Evolutionary conservation across 140 eudicot genomes (phyloP).

Genomic region (Ambrosia hybrid): DNA sequence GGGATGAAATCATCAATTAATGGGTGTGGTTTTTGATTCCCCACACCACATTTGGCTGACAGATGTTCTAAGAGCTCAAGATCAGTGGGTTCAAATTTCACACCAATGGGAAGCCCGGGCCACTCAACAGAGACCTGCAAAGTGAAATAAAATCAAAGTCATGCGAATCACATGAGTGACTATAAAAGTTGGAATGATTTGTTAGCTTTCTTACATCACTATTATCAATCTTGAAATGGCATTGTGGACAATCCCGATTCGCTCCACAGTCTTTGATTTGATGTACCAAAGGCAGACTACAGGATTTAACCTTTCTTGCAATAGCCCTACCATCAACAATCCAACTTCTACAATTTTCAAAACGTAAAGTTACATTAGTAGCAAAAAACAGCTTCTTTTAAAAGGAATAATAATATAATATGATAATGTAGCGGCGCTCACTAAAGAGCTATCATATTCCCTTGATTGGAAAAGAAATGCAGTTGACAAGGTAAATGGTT

Average conservation of each 20-base stretch:
- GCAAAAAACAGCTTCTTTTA: not conserved
- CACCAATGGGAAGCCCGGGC: conserved; percentile 93
- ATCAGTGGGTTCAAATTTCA: conserved; percentile 92
- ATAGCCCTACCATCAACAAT: conserved; percentile 58
- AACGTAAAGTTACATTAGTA: conserved; percentile 8
- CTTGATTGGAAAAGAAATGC: not conserved
- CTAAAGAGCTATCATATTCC: not conserved
- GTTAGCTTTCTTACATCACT: conserved; percentile 64
- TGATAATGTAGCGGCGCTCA: not conserved
- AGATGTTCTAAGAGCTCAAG: conserved; percentile 73
- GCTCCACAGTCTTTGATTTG: conserved; percentile 83
- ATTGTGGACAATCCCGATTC: conserved; percentile 72
- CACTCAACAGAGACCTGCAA: conserved; percentile 67
- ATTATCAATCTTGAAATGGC: conserved; percentile 62
- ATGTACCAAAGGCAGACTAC: conserved; percentile 40
- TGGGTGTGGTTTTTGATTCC: conserved; percentile 51
- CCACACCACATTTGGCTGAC: conserved; percentile 65
- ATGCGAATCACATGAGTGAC: not conserved
- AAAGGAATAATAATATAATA: not conserved
- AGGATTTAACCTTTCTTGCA: conserved; percentile 74
- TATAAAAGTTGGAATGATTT: conserved; percentile 3
- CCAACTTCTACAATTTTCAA: conserved; percentile 63
- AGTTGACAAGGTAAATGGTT: not conserved
- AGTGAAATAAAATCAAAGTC: conserved; percentile 6
- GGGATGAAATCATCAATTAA: conserved; percentile 89